Percentiles rank a stretch among this genome's conserved stretches.
phyloP scores from a whole-genome alignment of 768 basidiomycete genomes.

The Pleurotus salmoneostramineus region DNA sequence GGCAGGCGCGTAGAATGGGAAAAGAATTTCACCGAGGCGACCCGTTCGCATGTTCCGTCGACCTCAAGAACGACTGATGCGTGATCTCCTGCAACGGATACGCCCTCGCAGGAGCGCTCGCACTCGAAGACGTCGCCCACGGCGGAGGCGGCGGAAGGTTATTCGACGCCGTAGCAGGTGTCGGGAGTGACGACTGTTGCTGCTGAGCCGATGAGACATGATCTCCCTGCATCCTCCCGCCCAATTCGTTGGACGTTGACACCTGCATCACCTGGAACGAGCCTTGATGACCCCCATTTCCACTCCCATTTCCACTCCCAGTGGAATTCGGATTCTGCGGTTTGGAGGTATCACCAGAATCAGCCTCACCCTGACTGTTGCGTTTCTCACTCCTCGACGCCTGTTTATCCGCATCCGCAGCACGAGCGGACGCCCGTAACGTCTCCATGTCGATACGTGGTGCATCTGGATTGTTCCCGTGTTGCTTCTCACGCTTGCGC shows the following conservation, averaged over 20 bases:
- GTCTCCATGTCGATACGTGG: slow-evolving; percentile 72
- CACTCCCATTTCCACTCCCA: too few species aligned
- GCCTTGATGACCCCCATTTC: slow-evolving; percentile 55
- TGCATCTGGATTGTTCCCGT: slow-evolving; percentile 48
- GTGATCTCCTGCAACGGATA: slow-evolving; percentile 27
- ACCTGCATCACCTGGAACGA: slow-evolving; percentile 50
- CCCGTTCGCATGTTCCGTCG: slow-evolving; percentile 34
- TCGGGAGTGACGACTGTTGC: neutral
- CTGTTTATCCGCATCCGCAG: slow-evolving; percentile 42
- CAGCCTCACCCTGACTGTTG: slow-evolving; percentile 25
- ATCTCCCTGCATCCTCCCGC: slow-evolving; percentile 1
- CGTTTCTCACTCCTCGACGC: slow-evolving; percentile 21
- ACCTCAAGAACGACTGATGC: slow-evolving; percentile 45
- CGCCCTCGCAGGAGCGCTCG: slow-evolving; percentile 16
- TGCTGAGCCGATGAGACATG: too few species aligned
- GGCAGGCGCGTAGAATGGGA: too few species aligned
- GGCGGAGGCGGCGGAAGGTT: slow-evolving; percentile 16
- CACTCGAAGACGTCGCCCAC: slow-evolving; percentile 18
- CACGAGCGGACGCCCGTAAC: slow-evolving; percentile 67
- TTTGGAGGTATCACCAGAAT: slow-evolving; percentile 21
- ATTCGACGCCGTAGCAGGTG: slow-evolving; percentile 9
- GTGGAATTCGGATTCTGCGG: too few species aligned
- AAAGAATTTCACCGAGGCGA: too few species aligned
- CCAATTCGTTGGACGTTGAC: slow-evolving; percentile 15
- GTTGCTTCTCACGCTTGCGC: slow-evolving; percentile 70